Evolutionary conservation across 768 basidiomycete genomes (phyloP).

Genomic region (Tubosaeta sp.): DNA sequence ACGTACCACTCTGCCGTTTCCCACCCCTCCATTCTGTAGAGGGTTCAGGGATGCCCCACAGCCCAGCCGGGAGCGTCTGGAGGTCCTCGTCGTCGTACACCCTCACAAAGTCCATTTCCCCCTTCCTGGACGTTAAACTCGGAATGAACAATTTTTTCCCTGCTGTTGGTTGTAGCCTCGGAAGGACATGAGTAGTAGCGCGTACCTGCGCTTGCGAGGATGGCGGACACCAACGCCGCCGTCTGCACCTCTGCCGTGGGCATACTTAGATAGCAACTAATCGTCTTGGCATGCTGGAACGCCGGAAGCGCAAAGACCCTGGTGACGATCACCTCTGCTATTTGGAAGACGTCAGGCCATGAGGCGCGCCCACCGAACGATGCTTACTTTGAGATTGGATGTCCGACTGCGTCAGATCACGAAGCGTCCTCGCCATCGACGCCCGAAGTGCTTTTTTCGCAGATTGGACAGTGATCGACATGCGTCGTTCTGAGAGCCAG

Average conservation of each 20-base stretch:
- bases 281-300: conserved; percentile 43
- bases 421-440: conserved; percentile 42
- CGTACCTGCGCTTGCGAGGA: conserved; percentile 53
- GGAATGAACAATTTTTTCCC: conserved; percentile 71
- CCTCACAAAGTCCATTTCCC: conserved; percentile 62
- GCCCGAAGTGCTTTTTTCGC: conserved; percentile 58
- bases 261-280: conserved; percentile 83
- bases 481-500: conserved; percentile 4
- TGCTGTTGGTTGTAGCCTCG: conserved; percentile 21
- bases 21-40: conserved; percentile 37
- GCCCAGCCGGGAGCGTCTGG: conserved; percentile 48
- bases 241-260: conserved; percentile 68
- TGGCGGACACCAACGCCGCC: conserved; percentile 41
- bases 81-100: conserved; percentile 60
- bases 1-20: conserved; percentile 52
- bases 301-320: conserved; percentile 48
- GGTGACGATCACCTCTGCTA: conserved; percentile 36
- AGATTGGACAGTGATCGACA: conserved; percentile 29
- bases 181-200: not conserved
- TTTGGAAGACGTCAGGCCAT: conserved; percentile 2
- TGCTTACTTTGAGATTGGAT: conserved; percentile 58
- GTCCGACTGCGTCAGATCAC: conserved; percentile 38
- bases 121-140: conserved; percentile 45
- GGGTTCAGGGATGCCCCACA: conserved; percentile 79
- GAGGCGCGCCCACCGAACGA: not conserved